phyloP scores from a whole-genome alignment of 1,139 yeast species.

The Eremothecium cymbalariae region DNA sequence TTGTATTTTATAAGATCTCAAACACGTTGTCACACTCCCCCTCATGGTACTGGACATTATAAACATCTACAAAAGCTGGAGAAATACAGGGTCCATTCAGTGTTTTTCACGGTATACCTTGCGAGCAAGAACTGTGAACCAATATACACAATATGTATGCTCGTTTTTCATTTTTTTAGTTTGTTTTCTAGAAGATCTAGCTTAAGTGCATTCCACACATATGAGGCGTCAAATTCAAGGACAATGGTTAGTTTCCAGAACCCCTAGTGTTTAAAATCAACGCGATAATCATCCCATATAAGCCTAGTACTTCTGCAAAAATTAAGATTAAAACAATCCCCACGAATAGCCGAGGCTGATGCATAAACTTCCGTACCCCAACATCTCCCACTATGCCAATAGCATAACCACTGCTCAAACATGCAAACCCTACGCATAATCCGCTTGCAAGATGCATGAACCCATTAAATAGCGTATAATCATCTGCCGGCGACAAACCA shows the following conservation, averaged over 20 bases:
- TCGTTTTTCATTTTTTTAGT: no score
- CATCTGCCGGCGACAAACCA: conserved; percentile 66
- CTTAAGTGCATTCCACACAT: neutral
- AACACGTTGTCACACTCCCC: no score
- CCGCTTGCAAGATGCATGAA: conserved; percentile 97
- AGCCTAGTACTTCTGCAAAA: conserved; percentile 96
- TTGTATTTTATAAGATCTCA: no score
- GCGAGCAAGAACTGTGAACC: no score
- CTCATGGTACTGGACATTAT: no score
- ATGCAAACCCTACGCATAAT: conserved; percentile 88
- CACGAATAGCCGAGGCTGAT: conserved; percentile 87
- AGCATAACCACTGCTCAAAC: conserved; percentile 95
- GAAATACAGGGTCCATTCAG: no score
- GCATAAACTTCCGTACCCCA: conserved; percentile 94
- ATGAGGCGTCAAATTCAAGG: neutral
- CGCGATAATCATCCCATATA: conserved; percentile 54
- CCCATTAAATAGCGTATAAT: conserved; percentile 85
- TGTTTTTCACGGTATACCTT: no score
- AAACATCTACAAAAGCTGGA: no score
- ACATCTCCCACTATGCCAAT: conserved; percentile 99
- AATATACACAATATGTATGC: no score
- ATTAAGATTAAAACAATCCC: conserved; percentile 87
- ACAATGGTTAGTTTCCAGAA: conserved; percentile 35
- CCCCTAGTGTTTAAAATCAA: conserved; percentile 50
- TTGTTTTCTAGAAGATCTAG: neutral